These are phyloP conservation scores for Mariannaea elegans DNA, from an alignment of 2,329 filamentous ascomycete species.

Conservation along the genomic window DNA sequence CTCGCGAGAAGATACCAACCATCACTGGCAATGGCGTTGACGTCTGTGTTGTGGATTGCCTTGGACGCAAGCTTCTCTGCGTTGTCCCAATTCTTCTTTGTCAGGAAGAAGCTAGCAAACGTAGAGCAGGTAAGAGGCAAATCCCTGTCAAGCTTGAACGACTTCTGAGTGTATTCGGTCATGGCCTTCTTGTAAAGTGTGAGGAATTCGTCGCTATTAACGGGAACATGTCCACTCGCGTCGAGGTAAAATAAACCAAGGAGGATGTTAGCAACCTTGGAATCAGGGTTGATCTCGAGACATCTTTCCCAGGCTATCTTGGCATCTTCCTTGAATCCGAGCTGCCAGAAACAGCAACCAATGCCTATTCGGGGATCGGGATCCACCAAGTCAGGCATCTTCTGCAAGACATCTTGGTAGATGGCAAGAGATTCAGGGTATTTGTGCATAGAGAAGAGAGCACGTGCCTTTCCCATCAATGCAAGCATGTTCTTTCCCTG, in stretches of 20 bases:
- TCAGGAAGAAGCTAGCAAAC: slow-evolving; percentile 89
- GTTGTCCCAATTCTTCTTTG: slow-evolving; percentile 80
- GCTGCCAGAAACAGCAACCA: slow-evolving; percentile 96
- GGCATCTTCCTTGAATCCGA: slow-evolving; percentile 93
- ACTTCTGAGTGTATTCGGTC: slow-evolving; percentile 91
- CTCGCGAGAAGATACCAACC: slow-evolving; percentile 95
- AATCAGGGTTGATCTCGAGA: slow-evolving; percentile 81
- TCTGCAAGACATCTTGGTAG: slow-evolving; percentile 88
- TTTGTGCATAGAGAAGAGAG: slow-evolving; percentile 85
- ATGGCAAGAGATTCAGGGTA: slow-evolving; percentile 82
- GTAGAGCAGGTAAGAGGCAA: slow-evolving; percentile 89
- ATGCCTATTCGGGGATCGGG: slow-evolving; percentile 96
- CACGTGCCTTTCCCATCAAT: slow-evolving; percentile 86
- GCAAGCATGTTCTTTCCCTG: slow-evolving; percentile 91
- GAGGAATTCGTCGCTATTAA: slow-evolving; percentile 85
- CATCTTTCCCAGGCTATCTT: slow-evolving; percentile 89
- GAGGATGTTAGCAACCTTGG: slow-evolving; percentile 89
- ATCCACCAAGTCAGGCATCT: slow-evolving; percentile 87
- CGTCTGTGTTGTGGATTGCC: slow-evolving; percentile 94
- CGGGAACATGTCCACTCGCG: slow-evolving; percentile 81
- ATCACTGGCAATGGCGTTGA: slow-evolving; percentile 95
- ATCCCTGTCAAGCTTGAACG: slow-evolving; percentile 93
- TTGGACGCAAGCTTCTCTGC: slow-evolving; percentile 90
- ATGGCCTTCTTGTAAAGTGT: slow-evolving; percentile 91
- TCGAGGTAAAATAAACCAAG: slow-evolving; percentile 92